Evolutionary conservation across 352 stramenopile species (phyloP), one percentile per base, ranked within the genome.

Genomic region (Pythium scleroteichum): DNA sequence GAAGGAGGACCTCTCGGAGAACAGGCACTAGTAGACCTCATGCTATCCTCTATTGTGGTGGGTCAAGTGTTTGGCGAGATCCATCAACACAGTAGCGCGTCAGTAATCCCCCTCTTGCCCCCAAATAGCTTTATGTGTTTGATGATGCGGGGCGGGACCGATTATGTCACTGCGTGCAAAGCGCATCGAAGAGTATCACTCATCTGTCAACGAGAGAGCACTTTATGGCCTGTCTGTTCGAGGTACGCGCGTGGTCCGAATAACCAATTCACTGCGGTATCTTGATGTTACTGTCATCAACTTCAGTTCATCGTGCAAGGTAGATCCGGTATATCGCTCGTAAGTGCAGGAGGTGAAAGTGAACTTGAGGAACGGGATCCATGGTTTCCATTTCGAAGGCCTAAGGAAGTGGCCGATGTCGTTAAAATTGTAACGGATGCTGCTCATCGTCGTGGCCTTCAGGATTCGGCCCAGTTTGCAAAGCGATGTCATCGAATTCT

Each of bases 331-430:
- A 9, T 6, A 19, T n/a, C 22, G 16, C 7, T 9, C 4, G n/a
- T 19, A 4, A 22, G 38, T 13, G 10, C 14, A 39, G 35, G 26
- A 5, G 17, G 17, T n/a, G n/a, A 59, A 1, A 19, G 39, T 8
- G 70, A 75, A 39, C 20, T 49, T 4, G 62, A 68, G 19, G 20
- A 51, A n/a, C 23, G 10, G 4, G 49, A 69, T n/a, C 45, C 69
- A 14, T 88, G 79, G 79, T 73, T 84, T 9, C 79, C 77, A 6
- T 82, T 87, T 62, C 66, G 77, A n/a, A 61, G 71, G 22, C 41
- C 53, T 1, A 72, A 65, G 22, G 29, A 38, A 17, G 5, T 41
- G 3, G 39, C 48, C 3, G 29, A 60, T 14, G 59, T 72, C 5
- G 53, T 50, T 12, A 26, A 73, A 7, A 44, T 84, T 16, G 53